phyloP scores from a whole-genome alignment of 768 basidiomycete species.

The Pisolithus microcarpus region DNA sequence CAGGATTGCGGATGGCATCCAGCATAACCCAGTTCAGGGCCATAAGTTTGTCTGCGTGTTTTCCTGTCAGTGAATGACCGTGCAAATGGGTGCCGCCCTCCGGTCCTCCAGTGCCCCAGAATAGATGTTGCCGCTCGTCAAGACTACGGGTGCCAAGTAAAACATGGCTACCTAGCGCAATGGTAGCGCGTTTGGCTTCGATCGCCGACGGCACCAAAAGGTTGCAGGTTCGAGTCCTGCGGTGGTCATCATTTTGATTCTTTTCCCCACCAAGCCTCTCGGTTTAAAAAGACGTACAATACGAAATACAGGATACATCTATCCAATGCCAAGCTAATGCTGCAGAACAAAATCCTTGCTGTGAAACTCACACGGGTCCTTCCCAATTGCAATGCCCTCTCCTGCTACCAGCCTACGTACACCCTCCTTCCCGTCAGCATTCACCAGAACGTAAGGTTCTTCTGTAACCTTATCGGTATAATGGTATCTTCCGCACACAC shows the following conservation, averaged over 20 bases:
- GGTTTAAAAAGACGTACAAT: not conserved
- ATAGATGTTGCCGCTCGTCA: no score
- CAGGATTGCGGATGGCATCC: conserved; percentile 43
- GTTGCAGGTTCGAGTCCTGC: conserved; percentile 97
- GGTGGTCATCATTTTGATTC: conserved; percentile 54
- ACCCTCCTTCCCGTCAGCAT: conserved; percentile 29
- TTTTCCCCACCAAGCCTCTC: not conserved
- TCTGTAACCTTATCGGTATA: conserved; percentile 53
- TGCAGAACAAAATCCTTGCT: conserved; percentile 12
- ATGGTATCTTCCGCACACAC: conserved; percentile 59
- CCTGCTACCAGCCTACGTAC: conserved; percentile 27
- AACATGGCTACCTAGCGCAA: conserved; percentile 74
- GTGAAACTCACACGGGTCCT: conserved; percentile 58
- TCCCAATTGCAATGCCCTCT: conserved; percentile 53
- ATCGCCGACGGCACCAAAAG: conserved; percentile 78
- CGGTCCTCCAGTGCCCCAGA: no score
- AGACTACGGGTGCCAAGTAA: not conserved
- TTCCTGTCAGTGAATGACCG: not conserved
- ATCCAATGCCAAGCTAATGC: conserved; percentile 1
- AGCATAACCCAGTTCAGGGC: conserved; percentile 78
- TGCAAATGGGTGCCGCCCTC: not conserved
- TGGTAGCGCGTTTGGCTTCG: conserved; percentile 96
- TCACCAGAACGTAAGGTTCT: conserved; percentile 44
- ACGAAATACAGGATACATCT: not conserved
- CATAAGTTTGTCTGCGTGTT: conserved; percentile 34